phyloP scores from a whole-genome alignment of 805 yeast genomes.

The Lipomyces orientalis region DNA sequence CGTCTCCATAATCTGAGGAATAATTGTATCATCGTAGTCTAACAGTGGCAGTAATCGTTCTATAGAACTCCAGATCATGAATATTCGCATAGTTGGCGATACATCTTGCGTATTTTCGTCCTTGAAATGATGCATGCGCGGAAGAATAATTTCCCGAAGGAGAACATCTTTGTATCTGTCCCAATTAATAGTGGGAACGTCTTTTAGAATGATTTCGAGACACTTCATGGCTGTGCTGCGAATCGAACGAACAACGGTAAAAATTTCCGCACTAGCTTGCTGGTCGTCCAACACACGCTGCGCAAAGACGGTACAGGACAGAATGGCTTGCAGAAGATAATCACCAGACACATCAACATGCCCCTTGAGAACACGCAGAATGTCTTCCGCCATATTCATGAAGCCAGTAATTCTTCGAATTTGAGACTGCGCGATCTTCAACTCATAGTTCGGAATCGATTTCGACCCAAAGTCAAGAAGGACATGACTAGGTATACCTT shows the following conservation, averaged over 20 bases:
- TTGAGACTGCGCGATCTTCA: conserved; percentile 17
- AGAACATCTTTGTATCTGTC: conserved; percentile 53
- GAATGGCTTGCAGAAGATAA: conserved; percentile 15
- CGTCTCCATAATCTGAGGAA: conserved; percentile 61
- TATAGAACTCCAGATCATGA: conserved; percentile 62
- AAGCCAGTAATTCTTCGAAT: conserved; percentile 36
- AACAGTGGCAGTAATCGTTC: conserved; percentile 58
- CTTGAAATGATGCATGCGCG: conserved; percentile 71
- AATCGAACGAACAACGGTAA: conserved; percentile 59
- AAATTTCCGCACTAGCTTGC: conserved; percentile 12
- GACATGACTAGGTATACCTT: conserved; percentile 26
- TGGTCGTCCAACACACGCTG: conserved; percentile 14
- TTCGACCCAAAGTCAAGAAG: conserved; percentile 14
- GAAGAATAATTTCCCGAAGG: conserved; percentile 59
- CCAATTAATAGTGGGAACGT: conserved; percentile 66
- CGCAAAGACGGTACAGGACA: conserved; percentile 31
- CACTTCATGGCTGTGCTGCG: conserved; percentile 73
- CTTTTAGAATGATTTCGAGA: conserved; percentile 60
- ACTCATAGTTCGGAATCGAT: conserved; percentile 12
- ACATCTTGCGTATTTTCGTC: conserved; percentile 82
- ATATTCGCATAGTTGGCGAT: conserved; percentile 72
- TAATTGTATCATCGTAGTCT: conserved; percentile 57
- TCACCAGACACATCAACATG: conserved; percentile 23
- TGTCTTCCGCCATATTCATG: conserved; percentile 38
- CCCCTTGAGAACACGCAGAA: conserved; percentile 22